These are phyloP conservation scores for Lasiosphaeria hispida DNA, from an alignment of 495 filamentous ascomycete genomes.

Conservation along the genomic window DNA sequence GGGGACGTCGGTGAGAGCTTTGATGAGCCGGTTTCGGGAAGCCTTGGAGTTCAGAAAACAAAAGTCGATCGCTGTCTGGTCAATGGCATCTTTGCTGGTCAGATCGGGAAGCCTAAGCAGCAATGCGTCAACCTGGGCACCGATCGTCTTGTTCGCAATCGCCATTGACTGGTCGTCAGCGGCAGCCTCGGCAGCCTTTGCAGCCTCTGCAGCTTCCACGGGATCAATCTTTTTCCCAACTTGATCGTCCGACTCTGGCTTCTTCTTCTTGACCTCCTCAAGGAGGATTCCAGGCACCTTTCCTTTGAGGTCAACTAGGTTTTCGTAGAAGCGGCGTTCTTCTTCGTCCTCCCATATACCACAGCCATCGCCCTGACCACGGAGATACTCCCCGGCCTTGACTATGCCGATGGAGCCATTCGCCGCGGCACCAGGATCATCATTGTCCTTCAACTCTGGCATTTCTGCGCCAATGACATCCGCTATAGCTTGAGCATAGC, in stretches of 20 bases:
- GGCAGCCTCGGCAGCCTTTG: conserved; percentile 46
- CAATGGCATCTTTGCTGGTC: conserved; percentile 85
- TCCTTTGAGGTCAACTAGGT: conserved; percentile 89
- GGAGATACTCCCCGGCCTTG: conserved; percentile 89
- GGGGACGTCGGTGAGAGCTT: conserved; percentile 89
- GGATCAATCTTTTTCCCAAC: conserved; percentile 56
- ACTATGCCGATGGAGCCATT: conserved; percentile 87
- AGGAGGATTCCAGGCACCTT: conserved; percentile 91
- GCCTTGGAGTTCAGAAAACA: conserved; percentile 99
- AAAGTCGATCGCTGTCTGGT: conserved; percentile 90
- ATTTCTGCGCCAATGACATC: conserved; percentile 90
- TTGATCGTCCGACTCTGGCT: conserved; percentile 65
- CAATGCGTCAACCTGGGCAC: conserved; percentile 91
- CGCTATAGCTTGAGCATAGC: conserved; percentile 87
- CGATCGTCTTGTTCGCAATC: conserved; percentile 96
- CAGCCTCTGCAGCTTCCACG: conserved; percentile 49
- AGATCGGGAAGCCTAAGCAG: conserved; percentile 84
- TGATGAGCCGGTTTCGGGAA: conserved; percentile 88
- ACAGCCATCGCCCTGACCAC: conserved; percentile 84
- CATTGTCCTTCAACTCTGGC: conserved; percentile 85
- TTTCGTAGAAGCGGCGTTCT: conserved; percentile 96
- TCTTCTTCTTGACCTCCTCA: conserved; percentile 96
- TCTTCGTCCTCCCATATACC: conserved; percentile 99
- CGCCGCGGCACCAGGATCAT: conserved; percentile 58
- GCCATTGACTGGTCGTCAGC: conserved; percentile 84